Conservation (phyloP, 2,329 filamentous ascomycete genomes). For the Ceratocystis harringtonii region DNA sequence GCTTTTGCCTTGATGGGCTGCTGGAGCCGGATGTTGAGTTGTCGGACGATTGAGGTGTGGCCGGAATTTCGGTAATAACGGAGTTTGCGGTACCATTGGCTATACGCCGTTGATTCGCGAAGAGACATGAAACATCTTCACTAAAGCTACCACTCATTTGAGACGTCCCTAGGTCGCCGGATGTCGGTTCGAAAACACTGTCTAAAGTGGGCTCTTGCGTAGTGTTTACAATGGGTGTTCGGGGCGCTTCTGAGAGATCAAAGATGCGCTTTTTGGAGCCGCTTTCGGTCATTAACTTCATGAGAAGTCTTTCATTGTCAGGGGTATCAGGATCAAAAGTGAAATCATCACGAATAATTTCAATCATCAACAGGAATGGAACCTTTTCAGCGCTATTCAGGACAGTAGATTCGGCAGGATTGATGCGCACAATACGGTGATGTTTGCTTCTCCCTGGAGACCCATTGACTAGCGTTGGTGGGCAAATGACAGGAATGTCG, state of each 20-base stretch:
- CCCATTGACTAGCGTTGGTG: constrained; percentile 57
- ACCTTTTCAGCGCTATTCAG: constrained; percentile 79
- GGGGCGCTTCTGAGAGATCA: constrained; percentile 54
- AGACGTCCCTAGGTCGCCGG: constrained; percentile 62
- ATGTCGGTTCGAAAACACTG: constrained; percentile 72
- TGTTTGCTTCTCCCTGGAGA: constrained; percentile 61
- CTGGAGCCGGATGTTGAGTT: constrained; percentile 51
- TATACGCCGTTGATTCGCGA: constrained; percentile 2
- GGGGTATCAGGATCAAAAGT: constrained; percentile 61
- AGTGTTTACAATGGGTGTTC: constrained; percentile 27
- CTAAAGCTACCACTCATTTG: constrained; percentile 47
- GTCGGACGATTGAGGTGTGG: constrained; percentile 54
- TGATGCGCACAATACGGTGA: constrained; percentile 68
- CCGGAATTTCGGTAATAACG: constrained; percentile 39
- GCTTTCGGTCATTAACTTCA: constrained; percentile 41
- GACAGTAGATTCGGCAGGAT: constrained; percentile 70
- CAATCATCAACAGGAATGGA: constrained; percentile 71
- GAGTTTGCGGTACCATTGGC: constrained; percentile 42
- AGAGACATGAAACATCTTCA: constrained; percentile 25
- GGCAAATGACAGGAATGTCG: constrained; percentile 69
- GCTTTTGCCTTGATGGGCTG: constrained; percentile 51
- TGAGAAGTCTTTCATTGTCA: constrained; percentile 54
- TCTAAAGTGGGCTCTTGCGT: constrained; percentile 38
- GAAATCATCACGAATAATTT: constrained; percentile 68
- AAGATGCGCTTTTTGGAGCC: constrained; percentile 47